These are phyloP conservation scores for Kalmanozyma brasiliensis DNA, from an alignment of 1,284 basidiomycete species.

Conservation along the genomic window DNA sequence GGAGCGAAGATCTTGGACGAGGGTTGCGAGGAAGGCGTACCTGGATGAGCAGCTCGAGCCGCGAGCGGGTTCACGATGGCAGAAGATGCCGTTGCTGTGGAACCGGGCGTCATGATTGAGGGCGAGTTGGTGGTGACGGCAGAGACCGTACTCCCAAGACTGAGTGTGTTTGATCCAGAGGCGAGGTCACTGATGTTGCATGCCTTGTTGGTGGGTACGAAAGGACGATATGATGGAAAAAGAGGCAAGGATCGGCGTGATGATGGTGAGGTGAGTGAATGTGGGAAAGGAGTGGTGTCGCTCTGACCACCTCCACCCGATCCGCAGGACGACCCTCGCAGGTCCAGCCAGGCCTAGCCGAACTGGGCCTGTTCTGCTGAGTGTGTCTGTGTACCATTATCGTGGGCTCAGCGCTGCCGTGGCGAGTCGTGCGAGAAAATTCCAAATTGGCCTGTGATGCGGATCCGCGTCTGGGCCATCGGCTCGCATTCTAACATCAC, in stretches of 20 bases:
- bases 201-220: too few species aligned
- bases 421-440: background rate
- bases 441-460: constrained; percentile 7
- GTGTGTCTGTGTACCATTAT: too few species aligned
- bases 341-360: background rate
- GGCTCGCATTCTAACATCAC: constrained; percentile 5
- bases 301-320: constrained; percentile 16
- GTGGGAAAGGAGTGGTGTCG: background rate
- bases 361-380: background rate
- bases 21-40: constrained; percentile 1
- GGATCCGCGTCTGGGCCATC: constrained; percentile 7
- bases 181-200: too few species aligned
- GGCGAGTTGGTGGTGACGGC: too few species aligned
- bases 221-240: background rate
- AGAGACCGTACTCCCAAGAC: too few species aligned
- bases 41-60: background rate
- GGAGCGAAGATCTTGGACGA: background rate
- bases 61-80: constrained; percentile 8
- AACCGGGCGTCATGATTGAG: too few species aligned
- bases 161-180: too few species aligned
- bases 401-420: background rate
- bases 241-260: too few species aligned
- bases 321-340: constrained; percentile 3
- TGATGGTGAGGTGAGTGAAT: constrained; percentile 1
- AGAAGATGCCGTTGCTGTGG: constrained; percentile 3